Conservation (phyloP, 805 yeast genomes). For the Zygotorulaspora florentina region DNA sequence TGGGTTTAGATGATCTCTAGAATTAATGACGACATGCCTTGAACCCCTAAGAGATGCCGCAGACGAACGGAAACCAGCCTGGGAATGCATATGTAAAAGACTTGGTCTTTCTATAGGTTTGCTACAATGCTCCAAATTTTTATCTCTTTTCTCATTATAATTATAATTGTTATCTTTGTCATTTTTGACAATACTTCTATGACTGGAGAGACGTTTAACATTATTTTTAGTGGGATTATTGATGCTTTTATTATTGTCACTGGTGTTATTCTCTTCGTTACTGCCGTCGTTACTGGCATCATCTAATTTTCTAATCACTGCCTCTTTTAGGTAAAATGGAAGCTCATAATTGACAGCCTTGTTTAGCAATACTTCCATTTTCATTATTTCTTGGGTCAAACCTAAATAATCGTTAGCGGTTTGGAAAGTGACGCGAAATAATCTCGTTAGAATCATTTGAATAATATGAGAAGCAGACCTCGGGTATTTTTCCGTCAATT, state of each 20-base stretch:
- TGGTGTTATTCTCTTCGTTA: slow-evolving; percentile 1
- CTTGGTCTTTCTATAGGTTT: slow-evolving; percentile 9
- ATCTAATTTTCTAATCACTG: slow-evolving; percentile 45
- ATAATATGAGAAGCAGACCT: slow-evolving; percentile 90
- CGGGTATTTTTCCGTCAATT: slow-evolving; percentile 72
- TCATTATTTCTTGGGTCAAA: slow-evolving; percentile 71
- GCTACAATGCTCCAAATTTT: slow-evolving; percentile 3
- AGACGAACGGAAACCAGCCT: slow-evolving; percentile 4
- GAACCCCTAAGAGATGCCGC: slow-evolving; percentile 29
- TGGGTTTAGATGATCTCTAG: slow-evolving; percentile 62
- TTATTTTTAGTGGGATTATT: too few species aligned
- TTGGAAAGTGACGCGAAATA: slow-evolving; percentile 86
- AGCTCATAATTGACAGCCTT: slow-evolving; percentile 43
- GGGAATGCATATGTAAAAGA: slow-evolving; percentile 7
- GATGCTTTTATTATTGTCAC: slow-evolving; percentile 1
- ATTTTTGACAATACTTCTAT: slow-evolving; percentile 4
- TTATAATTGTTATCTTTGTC: slow-evolving; percentile 7
- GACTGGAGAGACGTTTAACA: too few species aligned
- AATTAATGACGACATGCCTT: slow-evolving; percentile 49
- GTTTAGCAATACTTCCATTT: slow-evolving; percentile 69
- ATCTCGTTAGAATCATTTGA: slow-evolving; percentile 81
- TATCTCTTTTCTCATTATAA: background rate
- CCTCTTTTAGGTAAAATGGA: slow-evolving; percentile 63
- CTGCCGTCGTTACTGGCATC: slow-evolving; percentile 7
- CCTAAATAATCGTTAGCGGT: slow-evolving; percentile 87